phyloP scores from a whole-genome alignment of 2,329 filamentous ascomycete genomes.

The Volutella citrinella region DNA sequence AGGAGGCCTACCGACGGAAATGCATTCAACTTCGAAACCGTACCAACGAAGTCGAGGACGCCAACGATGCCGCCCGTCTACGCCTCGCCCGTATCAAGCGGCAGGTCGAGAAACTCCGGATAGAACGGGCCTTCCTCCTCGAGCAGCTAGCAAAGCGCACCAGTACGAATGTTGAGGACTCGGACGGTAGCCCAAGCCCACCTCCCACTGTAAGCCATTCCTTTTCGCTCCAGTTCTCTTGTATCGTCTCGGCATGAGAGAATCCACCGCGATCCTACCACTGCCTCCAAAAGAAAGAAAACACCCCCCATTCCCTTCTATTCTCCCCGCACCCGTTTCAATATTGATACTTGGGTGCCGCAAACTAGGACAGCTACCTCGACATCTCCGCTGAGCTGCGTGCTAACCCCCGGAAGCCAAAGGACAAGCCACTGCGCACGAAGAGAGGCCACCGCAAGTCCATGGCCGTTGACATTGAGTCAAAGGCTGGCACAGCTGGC shows the following conservation, averaged over 20 bases:
- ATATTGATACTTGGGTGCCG: constrained; percentile 34
- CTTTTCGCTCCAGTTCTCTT: constrained; percentile 9
- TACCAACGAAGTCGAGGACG: constrained; percentile 85
- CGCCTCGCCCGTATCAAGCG: constrained; percentile 78
- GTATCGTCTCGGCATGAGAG: too few relatives aligned
- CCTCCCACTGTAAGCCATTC: constrained; percentile 64
- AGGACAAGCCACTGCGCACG: constrained; percentile 72
- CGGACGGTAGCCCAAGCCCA: constrained; percentile 75
- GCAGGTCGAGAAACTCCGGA: constrained; percentile 85
- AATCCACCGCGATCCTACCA: too few relatives aligned
- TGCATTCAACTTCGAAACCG: constrained; percentile 92
- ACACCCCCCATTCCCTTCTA: constrained; percentile 4
- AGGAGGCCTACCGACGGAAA: constrained; percentile 94
- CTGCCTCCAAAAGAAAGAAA: too few relatives aligned
- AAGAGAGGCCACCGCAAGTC: constrained; percentile 71
- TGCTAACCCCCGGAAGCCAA: constrained; percentile 54
- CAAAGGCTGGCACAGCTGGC: constrained; percentile 42
- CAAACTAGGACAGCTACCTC: constrained; percentile 31
- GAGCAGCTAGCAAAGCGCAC: constrained; percentile 73
- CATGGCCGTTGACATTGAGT: constrained; percentile 42
- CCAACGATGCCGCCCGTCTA: constrained; percentile 79
- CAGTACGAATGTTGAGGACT: constrained; percentile 72
- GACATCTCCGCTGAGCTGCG: constrained; percentile 30
- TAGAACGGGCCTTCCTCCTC: constrained; percentile 75
- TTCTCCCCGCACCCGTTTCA: constrained; percentile 20